Conservation (phyloP, 2,329 filamentous ascomycete genomes). For the Exophiala spinifera region DNA sequence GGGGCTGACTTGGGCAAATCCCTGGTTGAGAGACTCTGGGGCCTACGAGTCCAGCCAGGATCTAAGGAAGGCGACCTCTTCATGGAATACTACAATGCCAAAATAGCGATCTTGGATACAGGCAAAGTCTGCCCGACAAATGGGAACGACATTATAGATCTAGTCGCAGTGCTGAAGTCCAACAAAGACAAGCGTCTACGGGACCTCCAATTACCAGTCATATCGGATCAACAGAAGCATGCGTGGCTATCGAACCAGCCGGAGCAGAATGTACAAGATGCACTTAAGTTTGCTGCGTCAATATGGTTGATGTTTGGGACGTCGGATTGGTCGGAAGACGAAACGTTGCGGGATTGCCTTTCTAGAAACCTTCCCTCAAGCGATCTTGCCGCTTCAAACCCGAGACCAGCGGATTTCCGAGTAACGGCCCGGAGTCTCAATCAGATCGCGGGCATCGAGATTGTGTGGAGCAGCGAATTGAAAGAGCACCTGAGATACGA, state of each 20-base stretch:
- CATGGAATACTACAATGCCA: not conserved
- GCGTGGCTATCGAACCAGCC: not conserved
- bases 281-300: not conserved
- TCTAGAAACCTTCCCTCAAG: not conserved
- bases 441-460: not conserved
- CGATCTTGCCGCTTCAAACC: not conserved
- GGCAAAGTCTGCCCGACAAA: not conserved
- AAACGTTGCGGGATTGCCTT: not conserved
- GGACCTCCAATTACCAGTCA: not conserved
- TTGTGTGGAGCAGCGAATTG: constrained; percentile 3
- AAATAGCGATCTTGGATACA: not conserved
- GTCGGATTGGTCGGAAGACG: not conserved
- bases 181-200: not conserved
- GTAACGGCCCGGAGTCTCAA: not conserved
- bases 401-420: not conserved
- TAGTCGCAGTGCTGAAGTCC: not conserved
- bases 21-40: not conserved
- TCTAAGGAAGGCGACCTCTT: not conserved
- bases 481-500: not conserved
- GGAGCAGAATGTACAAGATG: not conserved
- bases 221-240: not conserved
- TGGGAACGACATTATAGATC: not conserved
- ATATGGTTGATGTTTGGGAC: not conserved
- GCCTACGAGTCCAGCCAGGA: not conserved
- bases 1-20: not conserved